A percentile compares a stretch with the other conserved stretches of the same genome.
phyloP scores from a whole-genome alignment of 2,329 filamentous ascomycete genomes.

The Grosmannia serpens region DNA sequence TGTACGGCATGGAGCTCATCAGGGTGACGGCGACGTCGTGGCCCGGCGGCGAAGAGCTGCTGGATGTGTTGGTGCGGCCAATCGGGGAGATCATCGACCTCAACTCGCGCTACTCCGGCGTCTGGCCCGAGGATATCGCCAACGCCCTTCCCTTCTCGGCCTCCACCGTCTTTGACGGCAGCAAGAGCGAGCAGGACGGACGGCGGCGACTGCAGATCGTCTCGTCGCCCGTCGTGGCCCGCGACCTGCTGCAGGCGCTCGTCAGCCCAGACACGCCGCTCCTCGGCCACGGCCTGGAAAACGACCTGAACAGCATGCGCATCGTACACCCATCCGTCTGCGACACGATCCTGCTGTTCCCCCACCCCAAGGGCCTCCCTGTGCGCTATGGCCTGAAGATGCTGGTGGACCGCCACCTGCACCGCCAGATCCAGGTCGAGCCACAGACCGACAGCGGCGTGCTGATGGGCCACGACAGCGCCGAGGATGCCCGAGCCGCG shows the following conservation, averaged over 20 bases:
- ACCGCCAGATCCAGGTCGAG: conserved; percentile 68
- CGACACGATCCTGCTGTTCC: conserved; percentile 45
- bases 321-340: conserved; percentile 14
- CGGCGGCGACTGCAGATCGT: conserved; percentile 55
- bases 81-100: conserved; percentile 15
- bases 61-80: conserved; percentile 49
- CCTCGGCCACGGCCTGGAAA: conserved; percentile 89
- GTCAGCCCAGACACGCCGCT: conserved; percentile 69
- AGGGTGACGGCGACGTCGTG: conserved; percentile 82
- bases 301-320: conserved; percentile 66
- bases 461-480: conserved; percentile 70
- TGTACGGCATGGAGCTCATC: conserved; percentile 75
- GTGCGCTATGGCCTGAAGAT: conserved; percentile 65
- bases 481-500: conserved; percentile 80
- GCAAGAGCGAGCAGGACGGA: conserved; percentile 7
- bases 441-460: conserved; percentile 22
- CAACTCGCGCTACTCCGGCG: conserved; percentile 85
- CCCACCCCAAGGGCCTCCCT: conserved; percentile 66
- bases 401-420: conserved; percentile 59
- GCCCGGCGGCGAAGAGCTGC: conserved; percentile 61
- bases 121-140: conserved; percentile 65
- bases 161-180: conserved; percentile 7
- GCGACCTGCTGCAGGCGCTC: conserved; percentile 63
- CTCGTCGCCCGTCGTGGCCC: conserved; percentile 60
- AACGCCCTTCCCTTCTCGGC: conserved; percentile 48